Conservation (phyloP, 1,139 yeast species). For the Kurtzmaniella quercitrusa region DNA sequence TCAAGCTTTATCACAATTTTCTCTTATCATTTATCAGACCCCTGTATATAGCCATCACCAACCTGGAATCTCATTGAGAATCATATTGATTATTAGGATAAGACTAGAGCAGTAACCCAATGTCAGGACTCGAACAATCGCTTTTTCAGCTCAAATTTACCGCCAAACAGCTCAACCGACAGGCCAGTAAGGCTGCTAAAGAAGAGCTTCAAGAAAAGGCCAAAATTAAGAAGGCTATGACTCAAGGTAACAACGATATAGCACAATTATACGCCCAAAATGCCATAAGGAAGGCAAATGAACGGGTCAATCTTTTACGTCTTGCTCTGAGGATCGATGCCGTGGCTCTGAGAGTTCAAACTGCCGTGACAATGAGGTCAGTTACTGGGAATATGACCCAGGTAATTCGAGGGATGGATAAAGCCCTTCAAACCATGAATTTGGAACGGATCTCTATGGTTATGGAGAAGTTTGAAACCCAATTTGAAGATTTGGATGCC, state of each 20-base stretch:
- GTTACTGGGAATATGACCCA: slow-evolving; percentile 93
- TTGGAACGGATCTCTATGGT: slow-evolving; percentile 86
- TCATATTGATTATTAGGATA: too few relatives aligned
- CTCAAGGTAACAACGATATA: slow-evolving; percentile 85
- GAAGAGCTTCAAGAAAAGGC: slow-evolving; percentile 86
- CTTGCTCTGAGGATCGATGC: slow-evolving; percentile 91
- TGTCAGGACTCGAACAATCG: slow-evolving; percentile 49
- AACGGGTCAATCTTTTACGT: slow-evolving; percentile 74
- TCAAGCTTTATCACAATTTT: too few relatives aligned
- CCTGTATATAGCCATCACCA: too few relatives aligned
- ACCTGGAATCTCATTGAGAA: too few relatives aligned
- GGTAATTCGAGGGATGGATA: slow-evolving; percentile 94
- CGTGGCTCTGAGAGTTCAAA: slow-evolving; percentile 92
- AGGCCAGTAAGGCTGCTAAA: slow-evolving; percentile 85
- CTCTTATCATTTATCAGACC: too few relatives aligned
- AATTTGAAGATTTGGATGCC: slow-evolving; percentile 94
- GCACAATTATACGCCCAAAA: slow-evolving; percentile 94
- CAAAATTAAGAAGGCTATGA: slow-evolving; percentile 83
- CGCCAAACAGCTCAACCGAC: slow-evolving; percentile 86
- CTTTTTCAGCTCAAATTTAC: slow-evolving; percentile 65
- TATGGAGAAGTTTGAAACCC: slow-evolving; percentile 95
- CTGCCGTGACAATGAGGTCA: slow-evolving; percentile 94
- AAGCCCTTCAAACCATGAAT: slow-evolving; percentile 93
- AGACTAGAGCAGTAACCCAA: too few relatives aligned
- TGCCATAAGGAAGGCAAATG: slow-evolving; percentile 89